A percentile compares a stretch with the other conserved stretches of the same genome.
Conservation (phyloP, 371 early-diverging fungal genomes). For the Mucor saturninus region DNA sequence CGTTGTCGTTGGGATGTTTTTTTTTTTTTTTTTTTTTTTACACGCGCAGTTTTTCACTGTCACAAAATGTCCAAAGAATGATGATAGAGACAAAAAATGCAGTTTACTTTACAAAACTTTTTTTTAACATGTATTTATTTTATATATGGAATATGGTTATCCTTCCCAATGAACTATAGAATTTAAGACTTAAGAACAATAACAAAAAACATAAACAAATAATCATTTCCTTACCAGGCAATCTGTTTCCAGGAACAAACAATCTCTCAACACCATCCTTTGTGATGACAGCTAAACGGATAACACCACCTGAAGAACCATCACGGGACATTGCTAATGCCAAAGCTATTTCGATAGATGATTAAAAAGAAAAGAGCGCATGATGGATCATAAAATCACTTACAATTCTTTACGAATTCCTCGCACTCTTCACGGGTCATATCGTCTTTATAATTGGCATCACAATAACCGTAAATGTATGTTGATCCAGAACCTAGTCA, state of each 20-base stretch:
- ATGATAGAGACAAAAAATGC: no score
- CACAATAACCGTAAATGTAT: conserved; percentile 99
- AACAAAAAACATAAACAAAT: background rate
- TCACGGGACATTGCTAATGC: conserved; percentile 97
- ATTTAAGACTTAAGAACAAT: background rate
- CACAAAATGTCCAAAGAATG: no score
- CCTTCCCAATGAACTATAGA: conserved; percentile 31
- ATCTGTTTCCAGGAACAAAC: conserved; percentile 89
- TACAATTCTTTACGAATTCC: conserved; percentile 95
- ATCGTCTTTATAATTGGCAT: conserved; percentile 81
- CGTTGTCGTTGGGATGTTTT: no score
- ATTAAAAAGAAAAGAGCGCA: background rate
- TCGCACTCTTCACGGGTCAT: conserved; percentile 94
- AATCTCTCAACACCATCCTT: conserved; percentile 90
- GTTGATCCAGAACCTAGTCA: conserved; percentile 92
- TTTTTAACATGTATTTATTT: conserved; percentile 2
- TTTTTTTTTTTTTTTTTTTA: no score
- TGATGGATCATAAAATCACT: conserved; percentile 23
- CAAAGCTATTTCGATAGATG: conserved; percentile 64
- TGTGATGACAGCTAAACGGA: conserved; percentile 96
- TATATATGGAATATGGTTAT: conserved; percentile 6
- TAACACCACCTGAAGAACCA: conserved; percentile 98
- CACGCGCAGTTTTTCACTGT: no score
- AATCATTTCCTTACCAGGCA: conserved; percentile 59
- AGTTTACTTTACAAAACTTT: no score